phyloP scores from a whole-genome alignment of 1,139 yeast genomes.

The Zygosaccharomyces pseudobailii region DNA sequence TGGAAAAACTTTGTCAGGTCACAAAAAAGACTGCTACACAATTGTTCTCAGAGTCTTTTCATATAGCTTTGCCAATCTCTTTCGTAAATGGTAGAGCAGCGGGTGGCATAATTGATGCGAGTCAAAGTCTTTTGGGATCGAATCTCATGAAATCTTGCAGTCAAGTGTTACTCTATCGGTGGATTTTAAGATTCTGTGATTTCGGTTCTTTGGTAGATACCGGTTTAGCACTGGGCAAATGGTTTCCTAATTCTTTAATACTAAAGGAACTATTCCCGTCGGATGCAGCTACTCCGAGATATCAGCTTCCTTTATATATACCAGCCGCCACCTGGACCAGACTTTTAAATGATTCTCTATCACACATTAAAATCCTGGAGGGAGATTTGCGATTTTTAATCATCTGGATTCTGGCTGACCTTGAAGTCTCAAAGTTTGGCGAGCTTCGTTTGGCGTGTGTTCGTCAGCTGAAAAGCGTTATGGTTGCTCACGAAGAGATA shows the following conservation, averaged over 20 bases:
- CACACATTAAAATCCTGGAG: not conserved
- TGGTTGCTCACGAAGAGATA: conserved; percentile 14
- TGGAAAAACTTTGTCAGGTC: conserved; percentile 4
- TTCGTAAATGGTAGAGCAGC: conserved; percentile 43
- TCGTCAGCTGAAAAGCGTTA: conserved; percentile 16
- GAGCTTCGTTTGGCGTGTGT: conserved; percentile 12
- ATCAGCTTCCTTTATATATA: conserved; percentile 17
- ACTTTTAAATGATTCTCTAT: conserved; percentile 10
- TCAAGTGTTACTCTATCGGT: conserved; percentile 33
- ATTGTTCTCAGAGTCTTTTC: conserved; percentile 37
- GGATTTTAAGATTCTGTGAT: conserved; percentile 41
- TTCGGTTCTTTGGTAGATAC: conserved; percentile 33
- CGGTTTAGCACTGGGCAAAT: conserved; percentile 16
- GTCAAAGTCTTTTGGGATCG: conserved; percentile 19
- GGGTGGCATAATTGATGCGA: conserved; percentile 35
- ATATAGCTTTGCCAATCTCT: conserved; percentile 42
- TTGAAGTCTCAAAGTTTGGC: conserved; percentile 9
- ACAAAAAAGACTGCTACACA: conserved; percentile 16
- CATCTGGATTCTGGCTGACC: conserved; percentile 20
- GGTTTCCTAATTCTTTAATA: conserved; percentile 8
- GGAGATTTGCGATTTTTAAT: conserved; percentile 16
- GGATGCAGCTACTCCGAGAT: conserved; percentile 4
- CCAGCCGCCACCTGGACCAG: conserved; percentile 11
- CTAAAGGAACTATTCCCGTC: conserved; percentile 6
- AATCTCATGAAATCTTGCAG: conserved; percentile 21